Evolutionary conservation across 345 rosid genomes (phyloP), one percentile per base, ranked within the genome.

Genomic region (Leavenworthia alabamica): DNA sequence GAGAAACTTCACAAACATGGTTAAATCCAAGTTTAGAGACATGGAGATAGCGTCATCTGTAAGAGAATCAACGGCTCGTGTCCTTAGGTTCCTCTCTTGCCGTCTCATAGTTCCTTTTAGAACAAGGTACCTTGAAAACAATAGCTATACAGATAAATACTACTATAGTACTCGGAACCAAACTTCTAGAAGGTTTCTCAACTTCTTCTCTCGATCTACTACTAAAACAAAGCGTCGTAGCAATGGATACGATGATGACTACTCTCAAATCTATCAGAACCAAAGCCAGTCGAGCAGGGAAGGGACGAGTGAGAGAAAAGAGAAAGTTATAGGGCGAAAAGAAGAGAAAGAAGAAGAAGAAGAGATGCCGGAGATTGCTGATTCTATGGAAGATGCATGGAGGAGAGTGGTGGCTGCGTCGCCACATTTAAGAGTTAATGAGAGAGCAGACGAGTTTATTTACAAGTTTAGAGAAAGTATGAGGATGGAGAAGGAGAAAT

Each of bases 391-490:
- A 53, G 96, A 90, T 71, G 86, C 85, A 7, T 90, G 94, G 96
- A 84, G 80, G 57, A 82, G 80, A 47, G 77, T 82, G 14, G 86
- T 90, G 35, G 89, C 91, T 22, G 73, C 65, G 7, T 88, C 97
- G 10, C 94, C 96, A 0, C 94, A 84, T 66, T 60, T 86, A 27
- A 75, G 88, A 60, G 94, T 90, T 43, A 79, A 90, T 46, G 96
- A 88, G 45, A 78, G 86, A 71, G 97, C 97, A 7, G 96, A 88
- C 3, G 97, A 90, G 57, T 90, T 90, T 20, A 90, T 90, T 20
- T 39, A 56, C 35, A 83, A 84, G 71, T 80, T 88, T 64, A 80
- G 60, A 53, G 77, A 84, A 50, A 89, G 81, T 27, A 81, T 83
- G 69, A 82, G 72, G 71, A 72, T 88, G 13, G 85, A 83, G 67